Conservation (phyloP, 2,329 filamentous ascomycete species). For the Fusarium sp. region DNA sequence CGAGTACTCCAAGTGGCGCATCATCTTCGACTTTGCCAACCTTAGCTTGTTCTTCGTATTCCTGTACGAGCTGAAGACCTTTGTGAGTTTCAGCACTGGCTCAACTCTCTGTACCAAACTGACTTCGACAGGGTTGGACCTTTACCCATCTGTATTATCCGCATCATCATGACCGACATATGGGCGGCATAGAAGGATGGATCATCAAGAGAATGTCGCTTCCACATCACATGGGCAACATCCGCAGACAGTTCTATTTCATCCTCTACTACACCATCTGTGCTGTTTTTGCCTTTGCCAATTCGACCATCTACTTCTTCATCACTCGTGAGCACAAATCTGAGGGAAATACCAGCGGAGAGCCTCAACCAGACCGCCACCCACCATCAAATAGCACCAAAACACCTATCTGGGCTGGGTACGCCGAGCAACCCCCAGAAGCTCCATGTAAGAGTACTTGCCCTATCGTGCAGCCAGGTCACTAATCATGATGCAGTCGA, state of each 20-base stretch:
- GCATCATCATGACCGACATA: constrained; percentile 53
- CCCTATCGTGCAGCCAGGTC: constrained; percentile 26
- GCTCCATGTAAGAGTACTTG: constrained; percentile 43
- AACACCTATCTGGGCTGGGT: constrained; percentile 19
- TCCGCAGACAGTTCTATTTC: constrained; percentile 62
- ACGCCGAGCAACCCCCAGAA: constrained; percentile 19
- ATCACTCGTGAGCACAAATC: constrained; percentile 53
- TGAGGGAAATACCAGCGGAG: constrained; percentile 24
- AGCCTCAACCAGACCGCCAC: constrained; percentile 18
- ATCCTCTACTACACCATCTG: constrained; percentile 64
- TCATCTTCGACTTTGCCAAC: constrained; percentile 64
- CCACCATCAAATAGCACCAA: constrained; percentile 20
- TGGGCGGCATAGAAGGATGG: constrained; percentile 53
- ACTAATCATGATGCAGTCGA: constrained; percentile 55
- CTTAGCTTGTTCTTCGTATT: constrained; percentile 60
- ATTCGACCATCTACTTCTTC: constrained; percentile 65
- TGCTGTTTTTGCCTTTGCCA: constrained; percentile 63
- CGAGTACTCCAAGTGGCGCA: constrained; percentile 56
- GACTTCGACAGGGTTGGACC: constrained; percentile 61
- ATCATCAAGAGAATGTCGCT: constrained; percentile 60
- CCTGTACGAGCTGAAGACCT: constrained; percentile 61
- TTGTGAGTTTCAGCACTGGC: constrained; percentile 54
- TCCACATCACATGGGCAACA: constrained; percentile 57
- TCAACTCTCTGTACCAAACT: not conserved
- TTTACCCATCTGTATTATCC: constrained; percentile 66